Evolutionary conservation across 495 filamentous ascomycete genomes (phyloP).

Genomic region (Podospora australis): DNA sequence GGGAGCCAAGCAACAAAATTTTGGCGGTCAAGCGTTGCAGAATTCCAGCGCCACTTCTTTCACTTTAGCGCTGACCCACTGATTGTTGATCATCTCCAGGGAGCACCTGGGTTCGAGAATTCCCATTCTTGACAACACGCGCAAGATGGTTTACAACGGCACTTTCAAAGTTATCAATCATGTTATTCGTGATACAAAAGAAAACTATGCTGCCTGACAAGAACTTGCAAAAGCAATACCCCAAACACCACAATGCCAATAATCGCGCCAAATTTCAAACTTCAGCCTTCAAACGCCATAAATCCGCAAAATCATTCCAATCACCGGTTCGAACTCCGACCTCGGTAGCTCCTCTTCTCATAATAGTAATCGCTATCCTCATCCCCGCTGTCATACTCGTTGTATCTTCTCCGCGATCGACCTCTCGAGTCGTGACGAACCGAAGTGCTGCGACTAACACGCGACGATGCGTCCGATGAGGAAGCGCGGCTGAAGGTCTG

Average conservation of each 20-base stretch:
- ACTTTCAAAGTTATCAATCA: no score
- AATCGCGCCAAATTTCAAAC: no score
- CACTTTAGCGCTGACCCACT: no score
- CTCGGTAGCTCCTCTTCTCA: slow-evolving; percentile 12
- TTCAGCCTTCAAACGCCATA: background rate
- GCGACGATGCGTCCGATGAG: slow-evolving; percentile 3
- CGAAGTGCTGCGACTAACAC: slow-evolving; percentile 5
- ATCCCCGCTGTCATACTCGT: slow-evolving; percentile 11
- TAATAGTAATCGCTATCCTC: slow-evolving; percentile 11
- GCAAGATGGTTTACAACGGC: no score
- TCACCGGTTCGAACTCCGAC: slow-evolving; percentile 6
- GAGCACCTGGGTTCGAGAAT: no score
- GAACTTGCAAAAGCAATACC: background rate
- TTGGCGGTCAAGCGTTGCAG: slow-evolving; percentile 26
- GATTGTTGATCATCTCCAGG: no score
- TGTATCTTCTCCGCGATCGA: slow-evolving; percentile 3
- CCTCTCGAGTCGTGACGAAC: slow-evolving; percentile 6
- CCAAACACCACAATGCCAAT: no score
- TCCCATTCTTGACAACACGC: no score
- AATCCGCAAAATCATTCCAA: no score
- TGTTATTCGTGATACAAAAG: no score
- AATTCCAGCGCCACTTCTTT: slow-evolving; percentile 10
- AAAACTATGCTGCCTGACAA: no score
- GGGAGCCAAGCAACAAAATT: slow-evolving; percentile 17
- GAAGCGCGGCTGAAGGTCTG: slow-evolving; percentile 10